These are phyloP conservation scores for Homolaphlyctis polyrhiza DNA, from an alignment of 371 early-diverging fungal genomes.

Conservation along the genomic window DNA sequence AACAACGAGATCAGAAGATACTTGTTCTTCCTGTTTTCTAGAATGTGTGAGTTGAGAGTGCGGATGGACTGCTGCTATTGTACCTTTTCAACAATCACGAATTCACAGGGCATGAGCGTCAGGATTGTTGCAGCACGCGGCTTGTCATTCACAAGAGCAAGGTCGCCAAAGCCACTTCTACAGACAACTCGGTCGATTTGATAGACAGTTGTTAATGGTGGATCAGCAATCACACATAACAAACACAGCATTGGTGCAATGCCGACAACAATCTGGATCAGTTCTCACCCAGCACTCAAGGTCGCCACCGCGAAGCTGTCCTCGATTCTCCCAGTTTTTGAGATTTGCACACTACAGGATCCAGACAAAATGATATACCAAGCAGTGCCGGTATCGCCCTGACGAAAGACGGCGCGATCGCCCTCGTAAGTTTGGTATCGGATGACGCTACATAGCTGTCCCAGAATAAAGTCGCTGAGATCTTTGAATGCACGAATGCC, in stretches of 20 bases:
- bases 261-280: not conserved
- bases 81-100: slow-evolving; percentile 28
- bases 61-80: not conserved
- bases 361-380: slow-evolving; percentile 40
- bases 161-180: slow-evolving; percentile 36
- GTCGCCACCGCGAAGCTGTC: slow-evolving; percentile 24
- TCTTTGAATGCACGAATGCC: slow-evolving; percentile 20
- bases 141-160: slow-evolving; percentile 33
- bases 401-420: slow-evolving; percentile 29
- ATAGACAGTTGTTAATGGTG: not conserved
- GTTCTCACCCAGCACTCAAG: slow-evolving; percentile 15
- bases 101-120: slow-evolving; percentile 20
- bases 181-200: no score
- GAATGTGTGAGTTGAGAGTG: not conserved
- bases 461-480: slow-evolving; percentile 27
- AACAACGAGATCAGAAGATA: no score
- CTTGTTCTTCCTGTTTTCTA: no score
- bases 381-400: slow-evolving; percentile 31
- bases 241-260: not conserved
- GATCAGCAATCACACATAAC: not conserved
- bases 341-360: slow-evolving; percentile 21
- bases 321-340: slow-evolving; percentile 15
- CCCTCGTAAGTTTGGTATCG: slow-evolving; percentile 14
- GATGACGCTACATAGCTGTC: slow-evolving; percentile 28
- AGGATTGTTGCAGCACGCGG: slow-evolving; percentile 34